Conservation (phyloP, 768 basidiomycete species). For the Leccinum boreale region DNA sequence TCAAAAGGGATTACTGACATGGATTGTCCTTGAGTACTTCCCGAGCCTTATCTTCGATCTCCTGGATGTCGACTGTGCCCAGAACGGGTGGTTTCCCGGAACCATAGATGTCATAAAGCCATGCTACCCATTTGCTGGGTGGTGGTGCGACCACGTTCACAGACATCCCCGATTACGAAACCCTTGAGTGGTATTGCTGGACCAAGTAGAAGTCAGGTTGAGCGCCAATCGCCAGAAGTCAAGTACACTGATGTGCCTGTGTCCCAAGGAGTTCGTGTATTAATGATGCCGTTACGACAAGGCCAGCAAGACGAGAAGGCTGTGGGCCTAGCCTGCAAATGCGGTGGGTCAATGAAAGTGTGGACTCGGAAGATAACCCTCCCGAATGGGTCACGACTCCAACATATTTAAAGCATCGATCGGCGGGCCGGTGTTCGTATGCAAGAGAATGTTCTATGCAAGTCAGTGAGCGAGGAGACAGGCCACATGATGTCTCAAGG, state of each 20-base stretch:
- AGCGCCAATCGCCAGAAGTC: background rate
- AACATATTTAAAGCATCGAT: slow-evolving; percentile 6
- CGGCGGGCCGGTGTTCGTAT: background rate
- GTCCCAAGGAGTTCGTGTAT: background rate
- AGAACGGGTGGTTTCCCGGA: slow-evolving; percentile 31
- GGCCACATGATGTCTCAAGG: background rate
- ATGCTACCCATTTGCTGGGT: slow-evolving; percentile 18
- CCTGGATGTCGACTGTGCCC: slow-evolving; percentile 59
- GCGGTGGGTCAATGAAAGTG: background rate
- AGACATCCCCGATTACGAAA: slow-evolving; percentile 7
- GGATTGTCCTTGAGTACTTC: slow-evolving; percentile 56
- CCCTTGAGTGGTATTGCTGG: background rate
- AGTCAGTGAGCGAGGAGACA: background rate
- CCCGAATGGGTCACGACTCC: background rate
- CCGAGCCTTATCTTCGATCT: slow-evolving; percentile 60
- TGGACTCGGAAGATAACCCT: background rate
- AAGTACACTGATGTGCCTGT: background rate
- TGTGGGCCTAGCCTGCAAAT: background rate
- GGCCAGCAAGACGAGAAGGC: background rate
- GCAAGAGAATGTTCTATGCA: background rate
- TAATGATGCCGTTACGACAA: background rate
- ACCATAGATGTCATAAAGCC: slow-evolving; percentile 20
- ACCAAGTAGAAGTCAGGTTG: background rate
- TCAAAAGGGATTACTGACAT: slow-evolving; percentile 34
- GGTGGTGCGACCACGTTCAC: slow-evolving; percentile 22